Base-by-base conservation (phyloP, 1,284 basidiomycete species). In the Cryptococcus neoformans region DNA sequence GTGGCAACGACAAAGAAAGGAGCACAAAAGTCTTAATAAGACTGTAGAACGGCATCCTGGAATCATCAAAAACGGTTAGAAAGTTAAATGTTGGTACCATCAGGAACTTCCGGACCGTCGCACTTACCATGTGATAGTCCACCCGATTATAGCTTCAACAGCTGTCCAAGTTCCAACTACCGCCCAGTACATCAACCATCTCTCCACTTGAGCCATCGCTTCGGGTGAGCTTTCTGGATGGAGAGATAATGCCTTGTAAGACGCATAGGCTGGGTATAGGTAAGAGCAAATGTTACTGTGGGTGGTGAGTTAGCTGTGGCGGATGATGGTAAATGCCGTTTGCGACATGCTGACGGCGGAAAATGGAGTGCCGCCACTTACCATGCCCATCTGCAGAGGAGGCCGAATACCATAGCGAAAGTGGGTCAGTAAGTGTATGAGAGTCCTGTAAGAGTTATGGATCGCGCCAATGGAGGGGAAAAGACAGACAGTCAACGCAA, bases 31-130 rank as follows among this genome's bases (percentile, higher is more conserved):
- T 86, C 67, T 89, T 87, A 63, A 83, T 57, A 66, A 90, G 83
- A 80, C 85, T 87, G 73, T 90, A 91, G 73, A 90, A 88, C 3
- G 89, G 88, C 48, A 90, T 73, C 87, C 89, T 90, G 57, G 21
- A 38, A 8, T 28, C 35, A 50, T 36, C 3, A 12, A 39, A 28
- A 46, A 44, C 28, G 28, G 28, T 28, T 28, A 28, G 28, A 28
- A 4, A 28, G 28, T 28, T 28, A 28, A 28, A 28, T 4, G 28
- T 28, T 28, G 28, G 28, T 4, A 28, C 28, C 28, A 44, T 44
- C 36, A 49, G 40, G 10, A 37, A 40, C 7, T 37, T n/a, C 9
- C n/a, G n/a, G 14, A 35, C 16, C 21, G 28, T 10, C 4, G 8
- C 0, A 78, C 84, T 64, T 71, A 86, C 89, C 88, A 89, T 69